A percentile compares a stretch with the other conserved stretches of the same genome.
phyloP scores from a whole-genome alignment of 169 alveolate species.

The Plasmodium berghei region DNA sequence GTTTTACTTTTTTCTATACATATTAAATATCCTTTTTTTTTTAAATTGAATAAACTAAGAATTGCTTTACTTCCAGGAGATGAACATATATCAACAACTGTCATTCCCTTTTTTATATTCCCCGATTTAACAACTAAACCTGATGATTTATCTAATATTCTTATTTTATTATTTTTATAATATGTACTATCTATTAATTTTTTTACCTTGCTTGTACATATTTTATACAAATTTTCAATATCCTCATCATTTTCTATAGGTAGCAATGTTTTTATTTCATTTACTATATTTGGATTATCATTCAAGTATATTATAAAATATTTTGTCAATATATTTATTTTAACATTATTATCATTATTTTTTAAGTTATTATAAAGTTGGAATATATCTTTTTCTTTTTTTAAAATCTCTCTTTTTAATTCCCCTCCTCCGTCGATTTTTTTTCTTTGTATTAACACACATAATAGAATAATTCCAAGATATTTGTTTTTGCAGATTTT shows the following conservation, averaged over 20 bases:
- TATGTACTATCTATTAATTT: slow-evolving; percentile 6
- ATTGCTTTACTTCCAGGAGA: slow-evolving; percentile 77
- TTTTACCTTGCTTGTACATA: slow-evolving; percentile 14
- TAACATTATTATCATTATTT: background rate
- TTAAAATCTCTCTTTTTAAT: slow-evolving; percentile 46
- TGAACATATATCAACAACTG: slow-evolving; percentile 64
- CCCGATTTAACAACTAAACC: slow-evolving; percentile 72
- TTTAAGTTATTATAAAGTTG: slow-evolving; percentile 7
- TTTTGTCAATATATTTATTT: slow-evolving; percentile 11
- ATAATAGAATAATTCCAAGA: slow-evolving; percentile 29
- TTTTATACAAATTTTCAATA: slow-evolving; percentile 38
- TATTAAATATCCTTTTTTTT: slow-evolving; percentile 62
- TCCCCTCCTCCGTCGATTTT: slow-evolving; percentile 76
- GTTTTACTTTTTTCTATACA: slow-evolving; percentile 65
- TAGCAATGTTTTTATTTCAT: slow-evolving; percentile 3
- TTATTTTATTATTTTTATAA: slow-evolving; percentile 40
- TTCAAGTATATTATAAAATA: slow-evolving; percentile 55
- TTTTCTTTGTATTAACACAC: slow-evolving; percentile 57
- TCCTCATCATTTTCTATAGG: slow-evolving; percentile 63
- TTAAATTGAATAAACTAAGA: slow-evolving; percentile 6
- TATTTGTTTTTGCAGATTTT: slow-evolving; percentile 57
- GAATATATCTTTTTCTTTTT: slow-evolving; percentile 37
- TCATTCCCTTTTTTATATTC: slow-evolving; percentile 55
- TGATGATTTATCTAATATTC: slow-evolving; percentile 72
- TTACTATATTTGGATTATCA: background rate